phyloP scores from a whole-genome alignment of 331 rosid genomes.

The Erythrophleum ivorense region DNA sequence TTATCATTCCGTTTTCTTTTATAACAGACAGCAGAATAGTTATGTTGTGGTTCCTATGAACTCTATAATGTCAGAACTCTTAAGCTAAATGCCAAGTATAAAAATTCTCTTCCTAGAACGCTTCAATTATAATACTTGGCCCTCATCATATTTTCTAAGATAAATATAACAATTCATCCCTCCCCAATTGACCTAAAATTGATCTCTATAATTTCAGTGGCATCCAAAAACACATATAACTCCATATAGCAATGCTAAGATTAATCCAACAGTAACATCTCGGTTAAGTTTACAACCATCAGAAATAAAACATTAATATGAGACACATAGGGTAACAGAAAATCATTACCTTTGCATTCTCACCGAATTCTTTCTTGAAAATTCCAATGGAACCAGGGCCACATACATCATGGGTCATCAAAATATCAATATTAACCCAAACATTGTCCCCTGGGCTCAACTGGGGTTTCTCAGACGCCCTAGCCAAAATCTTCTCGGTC shows the following conservation, averaged over 20 bases:
- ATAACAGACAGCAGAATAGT: not conserved
- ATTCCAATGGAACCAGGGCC: conserved; percentile 94
- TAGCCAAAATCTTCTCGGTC: conserved; percentile 92
- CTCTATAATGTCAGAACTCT: not conserved
- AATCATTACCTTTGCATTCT: conserved; percentile 73
- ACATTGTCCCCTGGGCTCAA: conserved; percentile 88
- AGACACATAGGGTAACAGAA: not conserved
- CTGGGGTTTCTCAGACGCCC: conserved; percentile 74
- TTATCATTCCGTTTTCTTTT: not conserved
- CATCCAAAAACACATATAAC: not conserved
- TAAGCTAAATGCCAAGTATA: not conserved
- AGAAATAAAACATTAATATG: not conserved
- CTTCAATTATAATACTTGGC: not conserved
- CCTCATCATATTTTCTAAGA: conserved; percentile 6
- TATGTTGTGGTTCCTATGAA: not conserved
- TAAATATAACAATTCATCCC: not conserved
- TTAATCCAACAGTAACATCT: not conserved
- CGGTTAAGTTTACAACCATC: not conserved
- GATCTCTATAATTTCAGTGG: not conserved
- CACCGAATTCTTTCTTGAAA: conserved; percentile 93
- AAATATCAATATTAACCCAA: conserved; percentile 84
- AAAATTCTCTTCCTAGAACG: not conserved
- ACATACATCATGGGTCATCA: conserved; percentile 96
- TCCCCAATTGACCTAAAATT: conserved; percentile 25
- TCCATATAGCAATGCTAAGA: not conserved